A percentile compares a stretch with the other conserved stretches of the same genome.
Evolutionary conservation across 805 yeast genomes (phyloP).

Genomic region (Candida nemodendra): DNA sequence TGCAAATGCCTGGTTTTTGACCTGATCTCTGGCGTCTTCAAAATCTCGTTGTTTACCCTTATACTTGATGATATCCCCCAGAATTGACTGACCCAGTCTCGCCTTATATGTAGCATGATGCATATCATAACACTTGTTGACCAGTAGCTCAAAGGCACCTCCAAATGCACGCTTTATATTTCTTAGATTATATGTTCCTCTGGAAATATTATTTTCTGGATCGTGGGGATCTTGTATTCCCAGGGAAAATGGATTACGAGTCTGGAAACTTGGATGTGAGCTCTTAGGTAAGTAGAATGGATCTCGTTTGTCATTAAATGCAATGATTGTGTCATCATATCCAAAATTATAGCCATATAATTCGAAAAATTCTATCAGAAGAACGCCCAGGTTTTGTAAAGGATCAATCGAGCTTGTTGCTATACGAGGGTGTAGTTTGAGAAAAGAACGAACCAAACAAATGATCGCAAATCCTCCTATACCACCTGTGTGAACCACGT

Average conservation of each 20-base stretch:
- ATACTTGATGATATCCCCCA: conserved; percentile 77
- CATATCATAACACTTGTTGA: conserved; percentile 72
- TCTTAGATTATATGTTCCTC: conserved; percentile 79
- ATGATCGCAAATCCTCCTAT: conserved; percentile 93
- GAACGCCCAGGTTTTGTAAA: conserved; percentile 75
- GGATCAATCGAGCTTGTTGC: conserved; percentile 65
- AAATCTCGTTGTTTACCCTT: conserved; percentile 75
- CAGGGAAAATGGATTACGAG: conserved; percentile 58
- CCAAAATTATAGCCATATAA: conserved; percentile 88
- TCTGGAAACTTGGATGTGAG: conserved; percentile 34
- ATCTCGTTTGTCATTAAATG: conserved; percentile 53
- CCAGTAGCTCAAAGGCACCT: conserved; percentile 79
- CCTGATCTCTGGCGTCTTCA: conserved; percentile 66
- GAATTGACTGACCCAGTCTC: conserved; percentile 67
- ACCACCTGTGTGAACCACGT: conserved; percentile 91
- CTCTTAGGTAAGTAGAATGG: conserved; percentile 60
- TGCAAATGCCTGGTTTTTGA: conserved; percentile 56
- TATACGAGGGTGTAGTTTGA: conserved; percentile 76
- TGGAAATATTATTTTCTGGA: conserved; percentile 73
- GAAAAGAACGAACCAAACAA: conserved; percentile 76
- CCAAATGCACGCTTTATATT: conserved; percentile 83
- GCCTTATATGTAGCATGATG: conserved; percentile 62
- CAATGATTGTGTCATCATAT: conserved; percentile 73
- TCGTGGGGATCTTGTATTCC: conserved; percentile 92
- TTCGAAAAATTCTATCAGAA: conserved; percentile 89